phyloP scores from a whole-genome alignment of 768 basidiomycete genomes.

The Suillus alpinus region DNA sequence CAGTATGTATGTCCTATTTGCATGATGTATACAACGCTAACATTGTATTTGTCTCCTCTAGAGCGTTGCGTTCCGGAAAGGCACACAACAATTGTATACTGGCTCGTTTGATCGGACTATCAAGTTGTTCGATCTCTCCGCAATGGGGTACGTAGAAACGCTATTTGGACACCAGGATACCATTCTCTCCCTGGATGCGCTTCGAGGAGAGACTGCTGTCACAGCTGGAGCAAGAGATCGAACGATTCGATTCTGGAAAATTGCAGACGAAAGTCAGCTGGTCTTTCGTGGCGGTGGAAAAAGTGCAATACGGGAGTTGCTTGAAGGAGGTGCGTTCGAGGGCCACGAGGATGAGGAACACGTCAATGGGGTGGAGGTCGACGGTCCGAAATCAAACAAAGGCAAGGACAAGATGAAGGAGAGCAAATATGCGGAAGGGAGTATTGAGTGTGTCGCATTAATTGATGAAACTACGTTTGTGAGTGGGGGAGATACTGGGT shows the following conservation, averaged over 20 bases:
- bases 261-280: slow-evolving; percentile 90
- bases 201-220: slow-evolving; percentile 81
- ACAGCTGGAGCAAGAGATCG: slow-evolving; percentile 90
- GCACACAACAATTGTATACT: slow-evolving; percentile 65
- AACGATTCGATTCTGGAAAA: slow-evolving; percentile 94
- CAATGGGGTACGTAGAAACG: slow-evolving; percentile 93
- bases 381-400: slow-evolving; percentile 32
- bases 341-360: slow-evolving; percentile 52
- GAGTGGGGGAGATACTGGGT: slow-evolving; percentile 97
- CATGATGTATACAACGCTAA: slow-evolving; percentile 36
- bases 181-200: slow-evolving; percentile 71
- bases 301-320: slow-evolving; percentile 72
- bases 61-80: slow-evolving; percentile 76
- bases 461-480: slow-evolving; percentile 92
- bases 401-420: slow-evolving; percentile 35
- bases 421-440: slow-evolving; percentile 77
- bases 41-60: slow-evolving; percentile 23
- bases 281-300: slow-evolving; percentile 95
- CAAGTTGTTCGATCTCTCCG: slow-evolving; percentile 80
- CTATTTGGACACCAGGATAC: slow-evolving; percentile 96
- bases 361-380: slow-evolving; percentile 33
- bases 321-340: slow-evolving; percentile 74
- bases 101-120: slow-evolving; percentile 85
- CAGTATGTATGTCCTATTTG: slow-evolving; percentile 45
- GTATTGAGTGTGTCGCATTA: slow-evolving; percentile 90